These are phyloP conservation scores for Gracilaria vermiculophylla DNA, from an alignment of 23 red algal genomes.

Conservation along the genomic window DNA sequence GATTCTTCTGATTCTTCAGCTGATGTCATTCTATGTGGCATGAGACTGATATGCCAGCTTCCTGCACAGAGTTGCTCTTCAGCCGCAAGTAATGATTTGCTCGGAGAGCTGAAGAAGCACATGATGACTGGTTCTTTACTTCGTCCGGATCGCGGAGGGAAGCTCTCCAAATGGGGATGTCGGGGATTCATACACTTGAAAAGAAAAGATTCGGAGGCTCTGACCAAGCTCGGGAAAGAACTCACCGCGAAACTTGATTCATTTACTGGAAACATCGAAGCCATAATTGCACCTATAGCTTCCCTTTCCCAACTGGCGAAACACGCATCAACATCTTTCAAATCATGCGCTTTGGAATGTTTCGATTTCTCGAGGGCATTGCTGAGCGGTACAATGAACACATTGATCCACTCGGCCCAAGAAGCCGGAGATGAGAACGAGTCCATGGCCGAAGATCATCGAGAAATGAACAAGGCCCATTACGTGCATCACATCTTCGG, in stretches of 20 bases:
- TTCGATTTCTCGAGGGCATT: constrained; percentile 73
- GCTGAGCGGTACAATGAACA: constrained; percentile 42
- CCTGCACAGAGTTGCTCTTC: neutral
- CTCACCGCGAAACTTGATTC: constrained; percentile 9
- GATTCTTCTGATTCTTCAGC: constrained; percentile 13
- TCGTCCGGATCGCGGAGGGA: neutral
- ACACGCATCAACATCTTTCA: constrained; percentile 27
- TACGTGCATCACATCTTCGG: neutral
- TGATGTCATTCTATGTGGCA: constrained; percentile 51
- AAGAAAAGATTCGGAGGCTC: neutral
- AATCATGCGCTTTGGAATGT: constrained; percentile 39
- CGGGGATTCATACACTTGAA: constrained; percentile 13
- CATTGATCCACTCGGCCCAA: constrained; percentile 3
- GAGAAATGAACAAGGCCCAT: neutral
- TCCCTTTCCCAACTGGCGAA: constrained; percentile 58
- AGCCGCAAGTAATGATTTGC: neutral
- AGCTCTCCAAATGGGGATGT: constrained; percentile 42
- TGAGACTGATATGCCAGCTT: constrained; percentile 14
- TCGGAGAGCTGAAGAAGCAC: neutral
- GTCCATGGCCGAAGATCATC: neutral
- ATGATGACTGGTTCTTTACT: constrained; percentile 16
- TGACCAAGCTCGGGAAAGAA: neutral
- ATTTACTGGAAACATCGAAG: constrained; percentile 31
- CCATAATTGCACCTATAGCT: constrained; percentile 35
- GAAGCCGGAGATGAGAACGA: neutral